Evolutionary conservation across 2,329 filamentous ascomycete genomes (phyloP).

Genomic region (Cladosporium sp.): DNA sequence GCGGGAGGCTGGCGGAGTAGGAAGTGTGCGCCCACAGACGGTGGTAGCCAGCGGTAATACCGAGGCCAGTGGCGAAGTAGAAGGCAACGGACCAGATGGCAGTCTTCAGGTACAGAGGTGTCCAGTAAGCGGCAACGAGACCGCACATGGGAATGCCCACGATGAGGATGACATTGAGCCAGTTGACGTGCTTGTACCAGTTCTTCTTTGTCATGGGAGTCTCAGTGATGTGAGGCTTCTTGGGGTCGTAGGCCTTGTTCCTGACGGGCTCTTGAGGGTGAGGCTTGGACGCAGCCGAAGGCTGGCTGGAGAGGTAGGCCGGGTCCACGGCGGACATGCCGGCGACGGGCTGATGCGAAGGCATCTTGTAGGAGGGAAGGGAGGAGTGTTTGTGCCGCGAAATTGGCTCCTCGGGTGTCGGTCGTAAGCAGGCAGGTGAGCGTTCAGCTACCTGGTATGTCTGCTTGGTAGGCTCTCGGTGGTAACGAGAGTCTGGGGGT

Average conservation of each 20-base stretch:
- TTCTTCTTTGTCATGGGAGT: slow-evolving; percentile 77
- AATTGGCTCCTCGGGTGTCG: slow-evolving; percentile 15
- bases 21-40: slow-evolving; percentile 84
- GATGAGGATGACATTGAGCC: slow-evolving; percentile 84
- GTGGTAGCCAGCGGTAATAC: slow-evolving; percentile 64
- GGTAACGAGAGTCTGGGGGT: slow-evolving; percentile 20
- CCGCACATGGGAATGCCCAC: slow-evolving; percentile 74
- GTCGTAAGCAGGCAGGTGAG: slow-evolving; percentile 10
- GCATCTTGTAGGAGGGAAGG: slow-evolving; percentile 42
- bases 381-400: slow-evolving; percentile 23
- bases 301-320: slow-evolving; percentile 48
- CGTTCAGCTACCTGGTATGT: slow-evolving; percentile 11
- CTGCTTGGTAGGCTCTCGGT: slow-evolving; percentile 17
- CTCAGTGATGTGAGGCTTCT: slow-evolving; percentile 86
- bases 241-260: slow-evolving; percentile 57
- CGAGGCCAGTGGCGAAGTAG: slow-evolving; percentile 71
- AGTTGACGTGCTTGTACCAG: slow-evolving; percentile 92
- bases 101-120: slow-evolving; percentile 72
- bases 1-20: slow-evolving; percentile 74
- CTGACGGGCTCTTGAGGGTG: slow-evolving; percentile 52
- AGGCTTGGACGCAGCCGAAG: slow-evolving; percentile 51
- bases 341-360: slow-evolving; percentile 54
- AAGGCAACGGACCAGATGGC: slow-evolving; percentile 72
- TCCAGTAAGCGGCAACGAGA: slow-evolving; percentile 74
- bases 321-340: slow-evolving; percentile 53